Percentiles rank a stretch among this genome's conserved stretches.
Evolutionary conservation across 805 yeast species (phyloP).

Genomic region (Geotrichum ghanense): DNA sequence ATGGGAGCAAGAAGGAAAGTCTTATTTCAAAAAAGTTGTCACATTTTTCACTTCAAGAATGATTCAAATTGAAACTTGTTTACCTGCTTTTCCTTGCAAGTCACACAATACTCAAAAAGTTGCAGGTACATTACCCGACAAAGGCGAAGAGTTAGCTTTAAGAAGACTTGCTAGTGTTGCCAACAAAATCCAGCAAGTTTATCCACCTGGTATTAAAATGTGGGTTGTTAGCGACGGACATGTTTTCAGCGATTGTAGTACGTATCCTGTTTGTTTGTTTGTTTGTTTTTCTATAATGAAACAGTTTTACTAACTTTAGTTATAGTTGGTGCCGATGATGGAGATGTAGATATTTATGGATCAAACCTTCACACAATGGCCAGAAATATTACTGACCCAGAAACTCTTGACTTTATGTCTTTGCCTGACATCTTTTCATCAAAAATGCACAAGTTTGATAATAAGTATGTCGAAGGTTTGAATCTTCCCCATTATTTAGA

Average conservation of each 20-base stretch:
- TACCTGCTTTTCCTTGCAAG: slow-evolving; percentile 1
- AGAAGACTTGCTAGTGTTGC: neutral
- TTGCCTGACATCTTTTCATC: neutral
- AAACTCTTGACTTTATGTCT: neutral
- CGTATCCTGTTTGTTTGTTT: no score
- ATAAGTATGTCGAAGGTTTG: neutral
- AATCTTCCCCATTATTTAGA: neutral
- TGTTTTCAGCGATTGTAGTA: neutral
- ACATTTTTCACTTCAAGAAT: neutral
- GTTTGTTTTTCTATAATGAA: no score
- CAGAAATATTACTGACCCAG: neutral
- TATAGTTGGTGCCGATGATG: neutral
- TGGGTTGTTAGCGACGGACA: neutral
- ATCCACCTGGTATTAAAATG: neutral
- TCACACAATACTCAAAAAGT: neutral
- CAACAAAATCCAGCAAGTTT: neutral
- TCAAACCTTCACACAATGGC: neutral
- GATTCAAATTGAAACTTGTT: neutral
- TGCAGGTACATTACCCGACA: neutral
- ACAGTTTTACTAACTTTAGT: no score
- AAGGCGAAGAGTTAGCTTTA: neutral
- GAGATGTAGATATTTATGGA: neutral
- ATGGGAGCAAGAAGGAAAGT: neutral
- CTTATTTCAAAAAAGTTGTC: neutral
- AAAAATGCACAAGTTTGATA: neutral